Evolutionary conservation across 768 basidiomycete genomes (phyloP), one percentile per base, ranked within the genome.

Genomic region (Boletus eberwhitei): DNA sequence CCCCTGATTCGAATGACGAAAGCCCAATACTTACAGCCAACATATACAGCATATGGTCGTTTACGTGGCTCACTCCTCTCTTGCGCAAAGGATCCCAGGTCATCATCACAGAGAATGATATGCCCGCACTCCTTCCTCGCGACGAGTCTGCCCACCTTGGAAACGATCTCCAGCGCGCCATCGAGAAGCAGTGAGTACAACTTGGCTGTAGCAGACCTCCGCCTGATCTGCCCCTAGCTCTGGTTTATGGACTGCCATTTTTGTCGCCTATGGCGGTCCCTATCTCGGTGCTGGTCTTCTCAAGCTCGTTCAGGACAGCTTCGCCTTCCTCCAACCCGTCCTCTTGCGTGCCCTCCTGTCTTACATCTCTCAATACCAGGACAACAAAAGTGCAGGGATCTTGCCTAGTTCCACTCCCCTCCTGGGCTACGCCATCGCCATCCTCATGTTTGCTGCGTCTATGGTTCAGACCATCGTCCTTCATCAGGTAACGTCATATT

Each of bases 251-350:
- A 77, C 80, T 13, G 86, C 94, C 0, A 77, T 98, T 14, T 83
- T 83, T 42, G 60, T 80, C 7, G 82, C 94, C 0, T 98, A 90
- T 60, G 96, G 95, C 0, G 76, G 81, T 1, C 88, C 90, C 0
- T 96, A 88, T 59, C 72, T 76, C 2, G 59, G 77, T 31, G 90
- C 88, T 0, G 80, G 76, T 0, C 44, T 66, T 21, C 75, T 95
- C 45, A 97, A 96, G 71, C 54, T 89, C n/a, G 32, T 79, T 1
- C 91, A 94, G 66, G 96, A 98, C 65, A 72, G 75, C 26, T 74
- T 98, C 19, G 83, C 85, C 0, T 98, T 97, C 71, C 68, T 84
- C 8, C 95, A 98, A 65, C 96, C 96, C 0, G 87, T 93, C 65
- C 77, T 97, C 2, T 80, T 98, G 22, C 83, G 90, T 8, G 78